Evolutionary conservation across 805 yeast genomes (phyloP), one percentile per base, ranked within the genome.

Genomic region (Ogataea angusta): DNA sequence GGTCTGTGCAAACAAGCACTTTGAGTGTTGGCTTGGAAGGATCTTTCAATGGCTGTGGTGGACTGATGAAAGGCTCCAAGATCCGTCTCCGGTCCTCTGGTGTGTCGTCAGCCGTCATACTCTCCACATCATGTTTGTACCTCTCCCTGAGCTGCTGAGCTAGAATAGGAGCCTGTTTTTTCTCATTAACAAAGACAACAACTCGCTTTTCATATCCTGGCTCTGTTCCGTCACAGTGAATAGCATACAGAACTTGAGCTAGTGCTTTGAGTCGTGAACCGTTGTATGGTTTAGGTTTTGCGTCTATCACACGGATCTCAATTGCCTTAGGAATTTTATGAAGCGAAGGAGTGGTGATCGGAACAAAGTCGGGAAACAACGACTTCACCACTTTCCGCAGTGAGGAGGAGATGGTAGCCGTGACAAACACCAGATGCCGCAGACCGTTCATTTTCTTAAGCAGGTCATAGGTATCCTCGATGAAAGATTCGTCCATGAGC

Each of bases 401-500:
- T 43, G 77, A 80, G 22, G 76, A 73, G 1, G 98, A 95, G 24
- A 93, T 82, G 0, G 99, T 91, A 0, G 98, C 98, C 1, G 95
- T 82, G 44, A 91, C 86, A 50, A 91, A 76, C 0, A 90, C 72
- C 16, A 88, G 60, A 46, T 86, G 84, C 34, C 68, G 70, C 29
- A 84, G 63, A 44, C 75, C 73, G 4, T 64, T 53, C 65, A 80
- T 70, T 35, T 62, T 49, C 16, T 62, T 68, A 10, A 88, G 64
- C 1, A 77, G 74, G 2, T 67, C 60, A 46, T 77, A 72, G 2
- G 96, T 85, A 35, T 78, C 80, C 18, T 72, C 72, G 9, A 80
- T 61, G 73, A 89, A 90, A 0, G 93, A 82, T 38, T 78, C 75
- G 57, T 90, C 95, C 79, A 90, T 73, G 41, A 91, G 66, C 0